Base-by-base conservation (phyloP, 1,284 basidiomycete species). In the Fomitiporia mediterranea region DNA sequence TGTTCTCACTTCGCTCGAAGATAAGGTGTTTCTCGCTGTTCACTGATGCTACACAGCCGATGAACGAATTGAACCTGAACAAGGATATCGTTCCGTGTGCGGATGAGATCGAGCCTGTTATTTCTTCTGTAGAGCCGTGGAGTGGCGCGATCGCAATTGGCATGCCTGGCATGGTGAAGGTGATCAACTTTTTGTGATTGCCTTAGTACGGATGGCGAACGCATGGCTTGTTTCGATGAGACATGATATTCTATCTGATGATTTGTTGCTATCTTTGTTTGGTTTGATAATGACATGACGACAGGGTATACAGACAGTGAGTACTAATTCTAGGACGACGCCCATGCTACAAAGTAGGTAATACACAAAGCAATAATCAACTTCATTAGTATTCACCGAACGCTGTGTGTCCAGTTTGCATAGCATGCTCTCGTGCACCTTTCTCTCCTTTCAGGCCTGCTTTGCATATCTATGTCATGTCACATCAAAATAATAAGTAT, bases 401-500 rank as follows among this genome's bases (percentile, higher is more conserved):
- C 51, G 81, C 78, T 32, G 81, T 78, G 73, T 97, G 94, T 0
- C 94, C 92, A 1, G 93, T 97, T 68, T 83, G 73, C 64, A 81
- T 81, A 2, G 95, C 94, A 69, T 98, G 94, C 43, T 80, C 80
- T 35, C 89, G 80, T 0, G 95, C 95, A 57, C 86, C 93, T 66
- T 94, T 96, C 74, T 98, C 94, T 23, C 94, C 94, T 63, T 88
- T 93, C 57, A 98, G 70, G 0, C 91, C 93, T 62, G 82, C 75
- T 8, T 84, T 82, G 64, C 89, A 91, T 58, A 83, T 72, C 86
- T 89, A 51, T 7, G n/a, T n/a, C n/a, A n/a, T n/a, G n/a, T n/a
- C n/a, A n/a, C n/a, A n/a, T 15, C 13, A n/a, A 4, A 7, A 43
- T 3, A 3, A 30, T 4, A 15, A 15, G 44, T 46, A 46, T 6